phyloP scores from a whole-genome alignment of 257 asterid genomes.

The Rhazya stricta region DNA sequence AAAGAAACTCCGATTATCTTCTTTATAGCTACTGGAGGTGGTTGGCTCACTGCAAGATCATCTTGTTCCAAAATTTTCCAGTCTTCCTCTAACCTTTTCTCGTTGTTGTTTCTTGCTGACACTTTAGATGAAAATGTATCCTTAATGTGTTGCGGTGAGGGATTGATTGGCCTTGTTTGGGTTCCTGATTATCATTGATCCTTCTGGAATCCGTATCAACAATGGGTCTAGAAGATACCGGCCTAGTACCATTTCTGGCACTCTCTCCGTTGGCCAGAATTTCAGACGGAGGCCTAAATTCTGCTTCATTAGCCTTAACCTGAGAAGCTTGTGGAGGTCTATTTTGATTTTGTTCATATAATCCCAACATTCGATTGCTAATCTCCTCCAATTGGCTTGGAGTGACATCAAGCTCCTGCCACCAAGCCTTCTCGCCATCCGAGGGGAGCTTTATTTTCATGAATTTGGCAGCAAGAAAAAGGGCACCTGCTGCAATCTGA shows the following conservation, averaged over 20 bases:
- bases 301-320: slow-evolving; percentile 58
- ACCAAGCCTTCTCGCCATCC: slow-evolving; percentile 92
- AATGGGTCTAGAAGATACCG: slow-evolving; percentile 32
- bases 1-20: neutral
- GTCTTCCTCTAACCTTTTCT: slow-evolving; percentile 33
- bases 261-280: slow-evolving; percentile 44
- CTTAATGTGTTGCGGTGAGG: slow-evolving; percentile 25
- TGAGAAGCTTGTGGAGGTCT: slow-evolving; percentile 46
- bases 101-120: slow-evolving; percentile 29
- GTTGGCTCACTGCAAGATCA: neutral
- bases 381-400: slow-evolving; percentile 99
- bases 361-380: slow-evolving; percentile 78
- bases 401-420: slow-evolving; percentile 99
- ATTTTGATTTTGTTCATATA: slow-evolving; percentile 71
- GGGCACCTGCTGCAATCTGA: slow-evolving; percentile 98
- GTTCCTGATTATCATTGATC: slow-evolving; percentile 26
- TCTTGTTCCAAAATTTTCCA: slow-evolving; percentile 32
- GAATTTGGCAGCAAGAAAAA: slow-evolving; percentile 97
- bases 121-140: slow-evolving; percentile 25
- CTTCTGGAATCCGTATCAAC: slow-evolving; percentile 11
- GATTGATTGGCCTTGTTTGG: slow-evolving; percentile 29
- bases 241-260: slow-evolving; percentile 26
- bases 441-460: slow-evolving; percentile 92
- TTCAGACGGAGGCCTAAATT: slow-evolving; percentile 38
- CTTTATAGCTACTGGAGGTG: neutral